These are phyloP conservation scores for Exobasidium cylindrosporum DNA, from an alignment of 1,284 basidiomycete genomes.

Conservation along the genomic window DNA sequence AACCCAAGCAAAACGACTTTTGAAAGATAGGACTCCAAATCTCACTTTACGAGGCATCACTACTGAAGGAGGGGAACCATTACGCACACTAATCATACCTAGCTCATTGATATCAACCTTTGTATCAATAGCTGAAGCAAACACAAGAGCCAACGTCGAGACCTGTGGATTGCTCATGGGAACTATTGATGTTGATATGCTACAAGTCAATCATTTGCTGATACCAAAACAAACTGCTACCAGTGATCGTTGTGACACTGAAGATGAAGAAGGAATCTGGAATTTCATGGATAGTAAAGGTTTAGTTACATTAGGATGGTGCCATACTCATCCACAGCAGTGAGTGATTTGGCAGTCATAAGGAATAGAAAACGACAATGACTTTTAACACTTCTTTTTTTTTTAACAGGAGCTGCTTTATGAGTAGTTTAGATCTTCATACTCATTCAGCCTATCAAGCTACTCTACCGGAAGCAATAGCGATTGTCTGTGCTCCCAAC, in stretches of 20 bases:
- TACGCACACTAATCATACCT: conserved; percentile 59
- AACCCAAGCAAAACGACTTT: too few relatives aligned
- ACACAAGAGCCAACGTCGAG: conserved; percentile 65
- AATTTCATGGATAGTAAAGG: conserved; percentile 69
- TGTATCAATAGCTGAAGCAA: conserved; percentile 66
- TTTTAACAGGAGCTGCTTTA: conserved; percentile 58
- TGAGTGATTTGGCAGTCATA: too few relatives aligned
- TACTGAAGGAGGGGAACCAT: conserved; percentile 16
- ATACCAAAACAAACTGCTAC: conserved; percentile 80
- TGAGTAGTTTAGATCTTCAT: conserved; percentile 83
- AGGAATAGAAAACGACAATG: too few relatives aligned
- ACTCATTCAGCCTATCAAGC: conserved; percentile 81
- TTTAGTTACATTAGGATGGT: conserved; percentile 84
- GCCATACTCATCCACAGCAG: conserved; percentile 87
- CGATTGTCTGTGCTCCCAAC: conserved; percentile 81
- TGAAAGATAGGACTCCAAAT: background rate
- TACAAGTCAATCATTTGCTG: conserved; percentile 69
- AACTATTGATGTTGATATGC: conserved; percentile 52
- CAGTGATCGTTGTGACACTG: conserved; percentile 81
- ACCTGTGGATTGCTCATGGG: conserved; percentile 69
- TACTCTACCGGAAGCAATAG: conserved; percentile 84
- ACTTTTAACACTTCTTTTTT: background rate
- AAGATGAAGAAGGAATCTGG: conserved; percentile 79
- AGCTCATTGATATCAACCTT: conserved; percentile 70
- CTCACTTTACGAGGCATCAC: background rate